Evolutionary conservation across 2,329 filamentous ascomycete genomes (phyloP), one percentile per base, ranked within the genome.

Genomic region (Arthrinium puccinioides): DNA sequence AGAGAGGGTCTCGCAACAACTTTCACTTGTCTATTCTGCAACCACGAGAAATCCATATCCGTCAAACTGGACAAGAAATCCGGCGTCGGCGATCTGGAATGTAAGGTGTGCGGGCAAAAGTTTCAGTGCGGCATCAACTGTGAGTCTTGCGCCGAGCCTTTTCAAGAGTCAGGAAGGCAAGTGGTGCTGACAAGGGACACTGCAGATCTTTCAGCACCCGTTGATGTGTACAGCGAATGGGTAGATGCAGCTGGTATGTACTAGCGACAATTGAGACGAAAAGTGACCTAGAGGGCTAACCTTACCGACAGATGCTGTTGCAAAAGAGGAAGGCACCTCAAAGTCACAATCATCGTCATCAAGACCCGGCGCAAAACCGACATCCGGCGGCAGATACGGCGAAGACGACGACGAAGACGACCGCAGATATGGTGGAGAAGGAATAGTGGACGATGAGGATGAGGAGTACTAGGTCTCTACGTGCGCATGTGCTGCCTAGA

Each of bases 11-110:
- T 92, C 14, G 74, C 83, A 4, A 89, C 86, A 3, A 77, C 79
- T n/a, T 98, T 98, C 62, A 87, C 89, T 40, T 98, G 92, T 59
- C 80, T 98, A 31, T 98, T 98, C 67, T 98, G 92, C 72, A 97
- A 96, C 61, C 89, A 97, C 64, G 92, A 97, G 59, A 92, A 87
- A 48, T 87, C 89, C 0, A 86, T 98, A 36, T 75, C 79, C 20
- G 85, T 96, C 49, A 92, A 94, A 62, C 74, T 98, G 35, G 88
- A 98, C 59, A 95, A 94, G 72, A 97, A 97, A 60, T 71, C 79
- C 20, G 87, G 87, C 36, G 75, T 95, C 25, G 92, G 90, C 32
- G 78, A 84, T 43, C 71, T 98, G 19, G 79, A 82, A 42, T 98
- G 92, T 69, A 94, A 90, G 59, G 79, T 95, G 37, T 98, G 92